These are phyloP conservation scores for Cercophora newfieldiana DNA, from an alignment of 495 filamentous ascomycete genomes.

Conservation along the genomic window DNA sequence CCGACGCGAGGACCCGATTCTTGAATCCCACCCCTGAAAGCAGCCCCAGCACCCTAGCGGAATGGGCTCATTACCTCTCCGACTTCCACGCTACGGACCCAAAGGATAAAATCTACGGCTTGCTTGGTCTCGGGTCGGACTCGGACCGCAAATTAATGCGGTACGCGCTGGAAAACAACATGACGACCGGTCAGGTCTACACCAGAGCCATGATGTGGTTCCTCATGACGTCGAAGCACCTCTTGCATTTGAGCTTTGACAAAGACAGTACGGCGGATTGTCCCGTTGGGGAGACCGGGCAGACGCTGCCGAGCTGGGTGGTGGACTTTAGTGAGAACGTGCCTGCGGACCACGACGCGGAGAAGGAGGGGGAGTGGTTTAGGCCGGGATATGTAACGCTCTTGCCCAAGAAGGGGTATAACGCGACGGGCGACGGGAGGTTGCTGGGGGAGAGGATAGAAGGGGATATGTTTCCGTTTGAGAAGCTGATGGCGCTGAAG, in stretches of 20 bases:
- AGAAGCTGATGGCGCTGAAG: neutral
- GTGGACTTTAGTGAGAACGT: neutral
- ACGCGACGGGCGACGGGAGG: neutral
- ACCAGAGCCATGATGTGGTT: constrained; percentile 2
- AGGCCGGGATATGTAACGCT: neutral
- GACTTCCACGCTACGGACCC: neutral
- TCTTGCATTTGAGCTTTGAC: constrained; percentile 7
- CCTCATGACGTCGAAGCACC: neutral
- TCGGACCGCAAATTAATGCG: neutral
- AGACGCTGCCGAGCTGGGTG: constrained; percentile 11
- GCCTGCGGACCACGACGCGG: neutral
- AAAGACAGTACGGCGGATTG: neutral
- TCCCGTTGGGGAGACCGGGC: neutral
- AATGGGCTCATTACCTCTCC: constrained; percentile 2
- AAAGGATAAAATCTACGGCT: neutral
- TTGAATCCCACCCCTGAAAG: neutral
- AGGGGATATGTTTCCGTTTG: constrained; percentile 5
- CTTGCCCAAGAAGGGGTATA: neutral
- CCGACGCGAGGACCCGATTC: neutral
- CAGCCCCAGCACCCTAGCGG: neutral
- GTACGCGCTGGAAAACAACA: neutral
- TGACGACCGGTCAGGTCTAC: neutral
- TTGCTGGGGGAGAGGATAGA: neutral
- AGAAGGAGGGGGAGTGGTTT: neutral
- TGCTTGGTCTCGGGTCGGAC: neutral